These are phyloP conservation scores for Cladophialophora chaetospira DNA, from an alignment of 2,329 filamentous ascomycete genomes.

Conservation along the genomic window DNA sequence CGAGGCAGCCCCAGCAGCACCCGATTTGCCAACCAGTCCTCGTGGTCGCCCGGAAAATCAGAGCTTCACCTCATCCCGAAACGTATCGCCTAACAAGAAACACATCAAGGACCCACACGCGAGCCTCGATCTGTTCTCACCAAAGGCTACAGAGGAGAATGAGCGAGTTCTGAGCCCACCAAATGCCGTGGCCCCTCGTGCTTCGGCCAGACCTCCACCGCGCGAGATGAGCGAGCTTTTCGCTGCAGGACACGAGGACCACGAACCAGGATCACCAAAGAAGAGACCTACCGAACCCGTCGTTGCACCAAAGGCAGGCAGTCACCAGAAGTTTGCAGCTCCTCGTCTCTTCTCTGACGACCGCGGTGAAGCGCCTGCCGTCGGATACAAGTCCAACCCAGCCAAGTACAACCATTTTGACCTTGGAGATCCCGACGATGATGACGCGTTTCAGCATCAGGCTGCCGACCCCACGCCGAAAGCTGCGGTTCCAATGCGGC, in stretches of 20 bases:
- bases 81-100: constrained; percentile 44
- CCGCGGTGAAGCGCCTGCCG: constrained; percentile 55
- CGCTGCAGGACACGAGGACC: constrained; percentile 48
- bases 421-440: constrained; percentile 57
- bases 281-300: constrained; percentile 33
- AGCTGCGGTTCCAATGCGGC: constrained; percentile 23
- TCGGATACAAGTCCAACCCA: constrained; percentile 64
- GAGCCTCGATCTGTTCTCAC: constrained; percentile 36
- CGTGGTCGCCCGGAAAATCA: constrained; percentile 28
- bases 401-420: constrained; percentile 86
- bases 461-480: constrained; percentile 34
- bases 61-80: constrained; percentile 23
- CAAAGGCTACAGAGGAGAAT: constrained; percentile 25
- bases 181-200: constrained; percentile 66
- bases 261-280: constrained; percentile 35
- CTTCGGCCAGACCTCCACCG: constrained; percentile 70
- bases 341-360: constrained; percentile 57
- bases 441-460: constrained; percentile 33
- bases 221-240: constrained; percentile 72
- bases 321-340: constrained; percentile 51
- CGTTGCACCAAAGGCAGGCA: constrained; percentile 50
- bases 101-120: constrained; percentile 47
- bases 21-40: constrained; percentile 28
- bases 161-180: constrained; percentile 50
- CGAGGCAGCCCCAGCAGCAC: constrained; percentile 34